Base-by-base conservation (phyloP, 495 filamentous ascomycete species). In the Geopyxis carbonaria region DNA sequence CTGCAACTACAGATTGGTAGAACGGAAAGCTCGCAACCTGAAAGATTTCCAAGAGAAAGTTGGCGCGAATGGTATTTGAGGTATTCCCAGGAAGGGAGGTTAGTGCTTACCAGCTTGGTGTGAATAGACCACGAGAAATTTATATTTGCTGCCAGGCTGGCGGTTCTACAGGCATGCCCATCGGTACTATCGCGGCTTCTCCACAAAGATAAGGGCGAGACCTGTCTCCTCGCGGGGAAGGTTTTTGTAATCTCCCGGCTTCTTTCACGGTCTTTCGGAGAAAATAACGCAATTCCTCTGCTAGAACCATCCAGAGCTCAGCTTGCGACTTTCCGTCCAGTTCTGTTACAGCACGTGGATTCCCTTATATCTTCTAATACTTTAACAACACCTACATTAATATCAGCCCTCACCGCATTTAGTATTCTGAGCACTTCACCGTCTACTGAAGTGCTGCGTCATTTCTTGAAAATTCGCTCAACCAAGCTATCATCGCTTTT, bases 351-450 rank as follows among this genome's bases (percentile, higher is more conserved):
- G 28, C 69, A 69, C 4, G 72, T 94, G 33, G 71, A 89, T 46
- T 72, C 69, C 34, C 66, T 68, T 5, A 59, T 95, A 34, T 67
- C 20, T 58, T 63, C 39, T 19, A 43, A 34, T 37, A 57, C 27
- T 39, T 46, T 38, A 28, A 57, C 55, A 18, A 68, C 64, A 22
- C 61, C 14, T 63, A 67, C 18, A 22, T 65, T 92, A 13, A 63
- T 85, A 10, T 65, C 82, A 50, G 70, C 71, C 9, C 65, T 95
- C 54, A 75, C 72, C 24, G 87, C 87, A 4, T 92, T 84, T 52
- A 80, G 78, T 35, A 62, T 97, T 15, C 73, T 74, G 1, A 89
- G 79, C 5, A 91, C 73, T 47, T 82, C 81, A 6, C 80, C 81
- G 0, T 74, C 81, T 0, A 70, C 72, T 38, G 85, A 94, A 51